These are phyloP conservation scores for Agaricus bisporus DNA, from an alignment of 768 basidiomycete genomes.

Conservation along the genomic window DNA sequence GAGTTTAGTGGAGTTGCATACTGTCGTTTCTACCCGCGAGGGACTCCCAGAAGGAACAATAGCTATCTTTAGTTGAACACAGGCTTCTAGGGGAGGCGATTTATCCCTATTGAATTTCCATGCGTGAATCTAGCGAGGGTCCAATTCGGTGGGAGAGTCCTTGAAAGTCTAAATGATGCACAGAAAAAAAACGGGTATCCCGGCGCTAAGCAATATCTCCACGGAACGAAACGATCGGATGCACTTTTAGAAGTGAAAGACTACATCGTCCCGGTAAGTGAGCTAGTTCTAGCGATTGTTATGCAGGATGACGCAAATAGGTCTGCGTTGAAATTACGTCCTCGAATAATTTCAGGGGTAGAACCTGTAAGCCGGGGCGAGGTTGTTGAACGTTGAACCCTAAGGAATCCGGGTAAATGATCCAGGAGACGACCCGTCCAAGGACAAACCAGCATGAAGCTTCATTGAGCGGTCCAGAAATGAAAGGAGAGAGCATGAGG, in stretches of 20 bases:
- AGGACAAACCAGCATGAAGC: no score
- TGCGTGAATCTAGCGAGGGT: neutral
- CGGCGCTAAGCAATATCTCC: neutral
- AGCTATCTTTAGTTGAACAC: neutral
- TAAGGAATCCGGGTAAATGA: no score
- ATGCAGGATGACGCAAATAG: neutral
- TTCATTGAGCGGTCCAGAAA: no score
- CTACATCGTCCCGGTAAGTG: neutral
- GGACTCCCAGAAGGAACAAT: conserved; percentile 4
- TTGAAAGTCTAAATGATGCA: neutral
- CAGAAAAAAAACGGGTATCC: neutral
- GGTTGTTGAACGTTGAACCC: no score
- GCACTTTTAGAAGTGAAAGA: neutral
- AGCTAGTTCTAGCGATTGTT: neutral
- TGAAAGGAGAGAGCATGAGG: no score
- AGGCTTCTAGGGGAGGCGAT: conserved; percentile 3
- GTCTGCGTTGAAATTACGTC: conserved; percentile 1
- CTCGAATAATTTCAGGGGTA: neutral
- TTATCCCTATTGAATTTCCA: conserved; percentile 1
- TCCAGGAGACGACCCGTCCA: no score
- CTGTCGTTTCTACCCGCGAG: neutral
- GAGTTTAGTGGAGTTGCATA: conserved; percentile 7
- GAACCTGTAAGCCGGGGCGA: neutral
- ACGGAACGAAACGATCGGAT: neutral
- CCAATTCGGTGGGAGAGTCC: neutral